Evolutionary conservation across 108 stramenopile genomes (phyloP).

Genomic region (Aureococcus anophagefferens): DNA sequence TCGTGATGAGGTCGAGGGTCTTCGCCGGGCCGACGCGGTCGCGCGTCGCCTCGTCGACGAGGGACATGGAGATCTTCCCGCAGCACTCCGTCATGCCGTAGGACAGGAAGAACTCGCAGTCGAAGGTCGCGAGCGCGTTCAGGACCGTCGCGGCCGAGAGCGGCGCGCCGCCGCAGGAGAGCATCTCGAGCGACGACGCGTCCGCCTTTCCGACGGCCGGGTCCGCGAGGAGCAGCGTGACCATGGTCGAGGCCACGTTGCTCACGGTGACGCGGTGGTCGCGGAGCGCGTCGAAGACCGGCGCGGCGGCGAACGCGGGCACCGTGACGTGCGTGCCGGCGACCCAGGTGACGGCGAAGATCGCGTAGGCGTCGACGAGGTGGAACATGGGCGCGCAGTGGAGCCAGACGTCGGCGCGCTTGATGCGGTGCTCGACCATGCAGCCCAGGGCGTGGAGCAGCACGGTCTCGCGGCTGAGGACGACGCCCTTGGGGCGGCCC

Average conservation of each 20-base stretch:
- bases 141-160: neutral
- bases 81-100: neutral
- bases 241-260: neutral
- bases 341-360: constrained; percentile 5
- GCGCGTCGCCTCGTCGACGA: neutral
- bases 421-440: neutral
- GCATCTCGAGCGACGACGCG: neutral
- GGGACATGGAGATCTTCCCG: neutral
- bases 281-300: neutral
- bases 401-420: neutral
- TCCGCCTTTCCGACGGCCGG: neutral
- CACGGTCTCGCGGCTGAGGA: constrained; percentile 13
- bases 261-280: neutral
- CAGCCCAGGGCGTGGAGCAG: neutral
- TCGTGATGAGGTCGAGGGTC: neutral
- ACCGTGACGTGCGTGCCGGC: neutral
- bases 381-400: constrained; percentile 13
- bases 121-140: neutral
- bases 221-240: neutral
- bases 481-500: constrained; percentile 32
- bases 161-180: neutral
- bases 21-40: neutral
- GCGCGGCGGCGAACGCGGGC: neutral
- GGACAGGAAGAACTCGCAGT: neutral
- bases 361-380: constrained; percentile 4